These are phyloP conservation scores for Nothophytophthora sp. DNA, from an alignment of 352 stramenopile genomes.

Conservation along the genomic window DNA sequence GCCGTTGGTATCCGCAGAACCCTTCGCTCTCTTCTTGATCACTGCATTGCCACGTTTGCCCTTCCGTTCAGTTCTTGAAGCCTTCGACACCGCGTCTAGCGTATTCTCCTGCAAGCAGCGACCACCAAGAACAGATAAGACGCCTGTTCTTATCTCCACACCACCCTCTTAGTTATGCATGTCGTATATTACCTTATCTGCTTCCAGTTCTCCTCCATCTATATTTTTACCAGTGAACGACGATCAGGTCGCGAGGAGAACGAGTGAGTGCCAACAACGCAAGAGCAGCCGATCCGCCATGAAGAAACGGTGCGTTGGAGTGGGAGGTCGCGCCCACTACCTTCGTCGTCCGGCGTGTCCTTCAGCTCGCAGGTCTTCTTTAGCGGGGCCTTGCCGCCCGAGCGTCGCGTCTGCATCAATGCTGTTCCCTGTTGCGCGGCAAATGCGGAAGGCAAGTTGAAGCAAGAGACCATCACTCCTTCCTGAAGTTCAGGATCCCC, in stretches of 20 bases:
- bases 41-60: conserved; percentile 5
- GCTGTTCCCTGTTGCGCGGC: too few species aligned
- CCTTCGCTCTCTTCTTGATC: neutral
- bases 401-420: conserved; percentile 22
- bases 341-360: conserved; percentile 30
- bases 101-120: conserved; percentile 30
- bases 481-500: neutral
- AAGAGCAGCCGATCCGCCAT: too few species aligned
- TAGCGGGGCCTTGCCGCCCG: conserved; percentile 4
- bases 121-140: too few species aligned
- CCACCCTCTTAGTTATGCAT: too few species aligned
- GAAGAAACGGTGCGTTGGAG: neutral
- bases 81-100: conserved; percentile 9
- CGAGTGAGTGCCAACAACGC: too few species aligned
- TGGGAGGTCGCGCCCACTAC: conserved; percentile 6
- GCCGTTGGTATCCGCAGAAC: too few species aligned
- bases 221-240: too few species aligned
- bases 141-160: too few species aligned
- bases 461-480: conserved; percentile 46
- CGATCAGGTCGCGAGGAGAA: too few species aligned
- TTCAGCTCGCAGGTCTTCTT: conserved; percentile 33
- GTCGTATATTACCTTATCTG: conserved; percentile 14
- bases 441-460: conserved; percentile 3
- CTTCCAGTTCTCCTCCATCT: too few species aligned
- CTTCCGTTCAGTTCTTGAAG: conserved; percentile 11